Conservation (phyloP, 2,329 filamentous ascomycete species). For the Fusarium sp. region DNA sequence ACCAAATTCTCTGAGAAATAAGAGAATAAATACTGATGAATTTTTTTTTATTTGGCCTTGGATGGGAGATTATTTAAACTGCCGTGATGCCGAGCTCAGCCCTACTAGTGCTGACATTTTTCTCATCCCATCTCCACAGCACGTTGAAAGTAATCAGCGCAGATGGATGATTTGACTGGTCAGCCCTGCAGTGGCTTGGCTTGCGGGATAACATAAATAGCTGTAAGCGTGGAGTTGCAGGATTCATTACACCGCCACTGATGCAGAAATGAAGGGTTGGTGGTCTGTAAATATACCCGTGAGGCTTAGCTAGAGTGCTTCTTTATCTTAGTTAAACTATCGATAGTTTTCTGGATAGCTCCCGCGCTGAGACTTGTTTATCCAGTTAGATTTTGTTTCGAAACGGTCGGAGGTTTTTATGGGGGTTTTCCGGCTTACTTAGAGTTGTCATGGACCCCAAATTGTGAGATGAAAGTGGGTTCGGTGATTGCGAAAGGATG, state of each 20-base stretch:
- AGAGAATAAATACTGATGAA: background rate
- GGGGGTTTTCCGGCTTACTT: background rate
- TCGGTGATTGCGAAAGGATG: background rate
- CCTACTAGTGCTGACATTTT: conserved; percentile 24
- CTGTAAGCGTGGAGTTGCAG: background rate
- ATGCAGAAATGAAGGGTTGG: background rate
- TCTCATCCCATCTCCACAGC: background rate
- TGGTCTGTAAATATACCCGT: background rate
- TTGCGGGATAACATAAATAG: conserved; percentile 1
- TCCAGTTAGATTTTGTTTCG: background rate
- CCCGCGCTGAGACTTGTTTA: background rate
- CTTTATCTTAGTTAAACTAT: conserved; percentile 4
- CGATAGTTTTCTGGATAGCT: background rate
- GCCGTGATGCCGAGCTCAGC: conserved; percentile 14
- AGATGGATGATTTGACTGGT: background rate
- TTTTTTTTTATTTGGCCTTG: too few relatives aligned
- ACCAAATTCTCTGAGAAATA: background rate
- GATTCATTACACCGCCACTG: conserved; percentile 3
- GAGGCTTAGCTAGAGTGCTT: background rate
- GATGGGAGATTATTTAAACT: conserved; percentile 2
- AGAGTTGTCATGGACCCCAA: background rate
- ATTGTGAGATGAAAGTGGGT: background rate
- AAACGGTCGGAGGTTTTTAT: background rate
- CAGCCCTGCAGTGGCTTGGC: background rate
- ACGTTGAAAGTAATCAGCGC: background rate